Conservation (phyloP, 2,329 filamentous ascomycete species). For the Graphilbum sp. region DNA sequence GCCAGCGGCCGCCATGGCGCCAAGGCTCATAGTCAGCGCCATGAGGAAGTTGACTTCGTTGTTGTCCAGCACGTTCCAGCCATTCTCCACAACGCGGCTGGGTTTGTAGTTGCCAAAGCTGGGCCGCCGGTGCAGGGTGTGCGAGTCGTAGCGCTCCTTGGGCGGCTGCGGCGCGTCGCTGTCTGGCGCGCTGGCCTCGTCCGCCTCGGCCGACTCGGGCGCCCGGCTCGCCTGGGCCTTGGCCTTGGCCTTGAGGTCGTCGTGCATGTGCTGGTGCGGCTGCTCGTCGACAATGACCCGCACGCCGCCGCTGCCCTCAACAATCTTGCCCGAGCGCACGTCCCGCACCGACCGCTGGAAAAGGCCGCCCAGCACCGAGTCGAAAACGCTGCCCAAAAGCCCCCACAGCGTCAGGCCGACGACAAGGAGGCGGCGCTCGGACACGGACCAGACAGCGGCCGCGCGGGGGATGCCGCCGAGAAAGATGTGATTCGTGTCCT, state of each 20-base stretch:
- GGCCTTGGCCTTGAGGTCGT: background rate
- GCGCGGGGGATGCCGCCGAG: constrained; percentile 24
- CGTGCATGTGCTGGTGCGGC: constrained; percentile 3
- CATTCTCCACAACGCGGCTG: constrained; percentile 49
- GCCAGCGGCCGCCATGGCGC: constrained; percentile 51
- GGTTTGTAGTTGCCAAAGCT: constrained; percentile 40
- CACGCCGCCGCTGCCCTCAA: constrained; percentile 67
- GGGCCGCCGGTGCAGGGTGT: constrained; percentile 30
- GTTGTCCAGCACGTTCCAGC: constrained; percentile 67
- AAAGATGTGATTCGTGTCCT: constrained; percentile 7
- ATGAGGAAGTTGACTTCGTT: constrained; percentile 92
- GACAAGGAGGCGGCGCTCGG: constrained; percentile 29
- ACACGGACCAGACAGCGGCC: constrained; percentile 23
- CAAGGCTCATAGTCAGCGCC: constrained; percentile 66
- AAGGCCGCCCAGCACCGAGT: constrained; percentile 73
- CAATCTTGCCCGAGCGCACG: constrained; percentile 65
- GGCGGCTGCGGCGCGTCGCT: constrained; percentile 11
- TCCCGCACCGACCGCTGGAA: constrained; percentile 81
- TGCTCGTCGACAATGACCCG: constrained; percentile 28
- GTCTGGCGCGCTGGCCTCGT: constrained; percentile 17
- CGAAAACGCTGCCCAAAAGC: constrained; percentile 62
- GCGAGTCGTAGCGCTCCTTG: constrained; percentile 26
- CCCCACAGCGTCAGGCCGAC: constrained; percentile 56
- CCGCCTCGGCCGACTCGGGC: constrained; percentile 18
- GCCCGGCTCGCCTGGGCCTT: constrained; percentile 8